Conservation (phyloP, 73 alveolate genomes). For the Stentor roeselii region DNA sequence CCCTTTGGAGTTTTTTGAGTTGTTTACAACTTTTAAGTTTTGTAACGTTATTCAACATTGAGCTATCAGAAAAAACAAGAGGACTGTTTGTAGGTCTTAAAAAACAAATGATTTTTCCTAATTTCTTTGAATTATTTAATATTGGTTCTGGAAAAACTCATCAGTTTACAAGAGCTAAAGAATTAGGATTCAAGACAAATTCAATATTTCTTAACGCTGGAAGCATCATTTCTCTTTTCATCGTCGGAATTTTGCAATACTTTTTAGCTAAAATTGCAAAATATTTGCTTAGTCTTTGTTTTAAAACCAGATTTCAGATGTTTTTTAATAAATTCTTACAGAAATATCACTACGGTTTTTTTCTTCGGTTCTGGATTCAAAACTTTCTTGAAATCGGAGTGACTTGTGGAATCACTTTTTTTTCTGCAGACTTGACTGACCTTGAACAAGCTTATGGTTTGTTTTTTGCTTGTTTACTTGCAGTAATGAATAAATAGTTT, state of each 20-base stretch:
- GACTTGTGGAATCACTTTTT: background rate
- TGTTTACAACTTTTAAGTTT: background rate
- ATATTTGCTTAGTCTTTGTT: background rate
- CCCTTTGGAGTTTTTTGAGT: background rate
- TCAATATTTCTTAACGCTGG: background rate
- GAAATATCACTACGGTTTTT: background rate
- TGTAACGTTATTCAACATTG: too few species aligned
- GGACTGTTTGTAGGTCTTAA: background rate
- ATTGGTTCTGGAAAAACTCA: background rate
- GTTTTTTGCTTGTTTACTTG: background rate
- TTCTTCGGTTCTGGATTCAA: slow-evolving; percentile 1
- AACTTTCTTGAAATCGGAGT: background rate
- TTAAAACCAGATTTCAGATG: background rate
- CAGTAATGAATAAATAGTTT: background rate
- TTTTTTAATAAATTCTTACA: too few species aligned
- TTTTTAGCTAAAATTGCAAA: too few species aligned
- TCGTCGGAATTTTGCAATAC: background rate
- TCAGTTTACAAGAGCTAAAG: background rate
- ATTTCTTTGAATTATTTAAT: too few species aligned
- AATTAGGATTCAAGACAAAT: background rate
- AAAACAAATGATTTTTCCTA: background rate
- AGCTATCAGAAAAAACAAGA: background rate
- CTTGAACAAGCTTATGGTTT: background rate
- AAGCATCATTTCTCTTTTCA: background rate
- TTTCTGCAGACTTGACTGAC: background rate